Conservation (phyloP, 805 yeast species). For the Hanseniaspora clermontiae region DNA sequence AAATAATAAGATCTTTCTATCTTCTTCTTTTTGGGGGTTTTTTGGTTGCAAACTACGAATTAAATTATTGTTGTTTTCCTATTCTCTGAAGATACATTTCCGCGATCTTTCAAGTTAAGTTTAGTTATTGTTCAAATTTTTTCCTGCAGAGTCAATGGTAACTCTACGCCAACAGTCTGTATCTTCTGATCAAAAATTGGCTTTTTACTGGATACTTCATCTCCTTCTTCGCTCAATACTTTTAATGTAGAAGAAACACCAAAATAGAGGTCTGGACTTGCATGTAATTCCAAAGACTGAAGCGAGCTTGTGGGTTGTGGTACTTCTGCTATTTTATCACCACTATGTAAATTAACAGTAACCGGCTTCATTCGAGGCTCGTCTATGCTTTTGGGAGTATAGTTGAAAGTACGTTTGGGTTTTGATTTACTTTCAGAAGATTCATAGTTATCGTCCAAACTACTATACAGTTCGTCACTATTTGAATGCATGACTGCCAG, state of each 20-base stretch:
- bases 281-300: neutral
- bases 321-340: too few species aligned
- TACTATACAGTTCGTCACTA: neutral
- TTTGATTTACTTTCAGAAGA: neutral
- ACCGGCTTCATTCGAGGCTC: neutral
- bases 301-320: too few species aligned
- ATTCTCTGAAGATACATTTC: neutral
- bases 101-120: neutral
- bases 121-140: neutral
- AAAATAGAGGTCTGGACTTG: slow-evolving; percentile 8
- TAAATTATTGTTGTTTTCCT: too few species aligned
- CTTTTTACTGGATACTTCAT: slow-evolving; percentile 20
- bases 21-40: too few species aligned
- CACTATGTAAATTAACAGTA: neutral
- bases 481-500: neutral
- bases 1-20: too few species aligned
- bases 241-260: neutral
- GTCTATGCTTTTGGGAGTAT: neutral
- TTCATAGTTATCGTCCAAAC: neutral
- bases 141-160: slow-evolving; percentile 14
- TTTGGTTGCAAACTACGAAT: too few species aligned
- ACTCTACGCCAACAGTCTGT: slow-evolving; percentile 16
- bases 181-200: slow-evolving; percentile 18
- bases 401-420: neutral
- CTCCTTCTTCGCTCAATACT: neutral